Conservation (phyloP, 2,329 filamentous ascomycete species). For the Dryadomyces quercivorus region DNA sequence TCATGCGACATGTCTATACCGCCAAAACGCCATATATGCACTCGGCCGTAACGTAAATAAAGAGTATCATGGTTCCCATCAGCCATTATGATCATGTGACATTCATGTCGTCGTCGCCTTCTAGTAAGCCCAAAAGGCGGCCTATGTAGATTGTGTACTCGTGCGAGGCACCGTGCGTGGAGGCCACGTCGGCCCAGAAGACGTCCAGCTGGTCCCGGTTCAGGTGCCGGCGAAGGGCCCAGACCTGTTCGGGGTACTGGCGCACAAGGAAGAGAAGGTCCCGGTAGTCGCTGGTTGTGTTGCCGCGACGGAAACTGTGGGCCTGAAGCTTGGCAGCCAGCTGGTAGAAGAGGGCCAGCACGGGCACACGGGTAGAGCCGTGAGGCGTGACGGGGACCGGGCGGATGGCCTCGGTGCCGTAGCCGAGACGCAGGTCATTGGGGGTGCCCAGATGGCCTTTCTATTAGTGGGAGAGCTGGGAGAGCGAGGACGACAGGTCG, state of each 20-base stretch:
- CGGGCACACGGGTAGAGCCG: slow-evolving; percentile 1
- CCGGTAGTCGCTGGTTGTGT: slow-evolving; percentile 5
- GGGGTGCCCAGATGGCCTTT: slow-evolving; percentile 9
- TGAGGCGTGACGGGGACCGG: slow-evolving; percentile 5
- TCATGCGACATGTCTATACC: background rate
- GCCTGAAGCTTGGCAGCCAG: slow-evolving; percentile 8
- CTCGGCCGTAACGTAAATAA: background rate
- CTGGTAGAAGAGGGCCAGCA: slow-evolving; percentile 9
- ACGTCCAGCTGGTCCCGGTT: slow-evolving; percentile 1
- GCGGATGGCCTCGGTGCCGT: slow-evolving; percentile 6
- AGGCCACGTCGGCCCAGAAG: slow-evolving; percentile 1
- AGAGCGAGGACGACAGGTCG: too few relatives aligned
- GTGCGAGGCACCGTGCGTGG: background rate
- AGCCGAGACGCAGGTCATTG: slow-evolving; percentile 3
- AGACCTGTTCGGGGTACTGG: slow-evolving; percentile 2
- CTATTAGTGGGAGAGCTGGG: background rate
- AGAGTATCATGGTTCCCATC: background rate
- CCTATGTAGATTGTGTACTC: background rate
- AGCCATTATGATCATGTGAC: background rate
- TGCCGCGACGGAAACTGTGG: slow-evolving; percentile 3
- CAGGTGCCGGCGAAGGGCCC: background rate
- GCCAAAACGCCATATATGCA: background rate
- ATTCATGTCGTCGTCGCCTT: background rate
- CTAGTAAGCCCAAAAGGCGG: background rate
- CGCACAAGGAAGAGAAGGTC: slow-evolving; percentile 9